Evolutionary conservation across 1,284 basidiomycete species (phyloP).

Genomic region (Veloporphyrellus conicus): DNA sequence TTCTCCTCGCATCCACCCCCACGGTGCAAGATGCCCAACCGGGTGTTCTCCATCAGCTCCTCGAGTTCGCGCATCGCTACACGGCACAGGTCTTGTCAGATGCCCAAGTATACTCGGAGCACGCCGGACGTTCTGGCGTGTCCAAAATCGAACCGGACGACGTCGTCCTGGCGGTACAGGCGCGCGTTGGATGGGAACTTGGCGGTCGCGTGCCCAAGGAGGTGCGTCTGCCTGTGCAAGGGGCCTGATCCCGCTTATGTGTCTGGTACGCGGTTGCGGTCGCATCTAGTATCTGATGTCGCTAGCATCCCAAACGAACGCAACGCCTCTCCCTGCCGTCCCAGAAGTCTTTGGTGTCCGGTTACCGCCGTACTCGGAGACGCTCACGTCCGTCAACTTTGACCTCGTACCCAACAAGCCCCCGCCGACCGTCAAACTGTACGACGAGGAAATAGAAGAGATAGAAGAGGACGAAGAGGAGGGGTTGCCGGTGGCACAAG

Average conservation of each 20-base stretch:
- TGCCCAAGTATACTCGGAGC: slow-evolving; percentile 90
- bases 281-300: slow-evolving; percentile 74
- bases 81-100: slow-evolving; percentile 88
- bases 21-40: slow-evolving; percentile 91
- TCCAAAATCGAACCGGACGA: slow-evolving; percentile 85
- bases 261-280: neutral
- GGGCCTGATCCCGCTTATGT: neutral
- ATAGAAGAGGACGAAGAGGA: slow-evolving; percentile 52
- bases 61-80: slow-evolving; percentile 96
- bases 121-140: slow-evolving; percentile 68
- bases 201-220: slow-evolving; percentile 93
- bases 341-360: slow-evolving; percentile 95
- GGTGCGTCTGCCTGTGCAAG: slow-evolving; percentile 46
- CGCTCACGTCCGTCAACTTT: slow-evolving; percentile 89
- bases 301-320: slow-evolving; percentile 87
- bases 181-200: slow-evolving; percentile 91
- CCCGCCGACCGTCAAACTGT: slow-evolving; percentile 66
- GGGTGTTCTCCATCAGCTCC: slow-evolving; percentile 87
- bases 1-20: slow-evolving; percentile 91
- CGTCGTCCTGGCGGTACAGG: slow-evolving; percentile 86
- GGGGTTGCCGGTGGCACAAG: slow-evolving; percentile 23
- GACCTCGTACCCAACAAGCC: slow-evolving; percentile 86
- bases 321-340: slow-evolving; percentile 82
- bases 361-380: slow-evolving; percentile 77
- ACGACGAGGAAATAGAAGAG: slow-evolving; percentile 76